Percentiles rank a stretch among this genome's conserved stretches.
Conservation (phyloP, 805 yeast genomes). For the Hanseniaspora nectarophila region DNA sequence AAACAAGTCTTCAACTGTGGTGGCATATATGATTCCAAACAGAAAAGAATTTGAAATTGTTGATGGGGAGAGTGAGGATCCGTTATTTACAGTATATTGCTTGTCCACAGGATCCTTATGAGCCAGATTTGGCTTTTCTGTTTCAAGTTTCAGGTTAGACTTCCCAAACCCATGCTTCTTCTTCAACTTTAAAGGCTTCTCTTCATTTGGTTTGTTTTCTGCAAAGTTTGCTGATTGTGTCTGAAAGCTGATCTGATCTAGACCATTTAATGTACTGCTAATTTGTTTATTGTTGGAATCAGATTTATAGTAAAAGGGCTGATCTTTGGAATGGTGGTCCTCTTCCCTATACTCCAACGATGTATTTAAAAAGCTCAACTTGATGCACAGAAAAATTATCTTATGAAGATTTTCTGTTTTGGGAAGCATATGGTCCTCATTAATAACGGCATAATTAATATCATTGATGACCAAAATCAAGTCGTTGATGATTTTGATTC, state of each 20-base stretch:
- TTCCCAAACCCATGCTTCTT: not conserved
- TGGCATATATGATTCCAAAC: not conserved
- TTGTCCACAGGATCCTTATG: no score
- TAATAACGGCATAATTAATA: slow-evolving; percentile 11
- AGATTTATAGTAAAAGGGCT: not conserved
- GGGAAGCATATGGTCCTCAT: slow-evolving; percentile 12
- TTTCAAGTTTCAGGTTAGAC: not conserved
- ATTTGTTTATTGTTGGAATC: not conserved
- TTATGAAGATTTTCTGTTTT: slow-evolving; percentile 11
- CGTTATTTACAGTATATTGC: not conserved
- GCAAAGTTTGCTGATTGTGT: not conserved
- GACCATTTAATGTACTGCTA: not conserved
- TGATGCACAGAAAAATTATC: slow-evolving; percentile 8
- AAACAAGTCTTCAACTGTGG: not conserved
- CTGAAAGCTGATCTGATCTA: not conserved
- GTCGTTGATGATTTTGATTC: slow-evolving; percentile 4
- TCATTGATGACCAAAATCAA: slow-evolving; percentile 11
- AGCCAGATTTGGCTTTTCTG: no score
- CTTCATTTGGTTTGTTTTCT: not conserved
- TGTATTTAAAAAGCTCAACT: slow-evolving; percentile 4
- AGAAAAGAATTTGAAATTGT: not conserved
- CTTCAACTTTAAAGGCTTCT: not conserved
- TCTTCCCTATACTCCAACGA: slow-evolving; percentile 1
- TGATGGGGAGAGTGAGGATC: not conserved
- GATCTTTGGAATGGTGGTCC: not conserved